Percentiles rank a stretch among this genome's conserved stretches.
These are phyloP conservation scores for Penicillium sp. DNA, from an alignment of 2,329 filamentous ascomycete species.

Conservation along the genomic window DNA sequence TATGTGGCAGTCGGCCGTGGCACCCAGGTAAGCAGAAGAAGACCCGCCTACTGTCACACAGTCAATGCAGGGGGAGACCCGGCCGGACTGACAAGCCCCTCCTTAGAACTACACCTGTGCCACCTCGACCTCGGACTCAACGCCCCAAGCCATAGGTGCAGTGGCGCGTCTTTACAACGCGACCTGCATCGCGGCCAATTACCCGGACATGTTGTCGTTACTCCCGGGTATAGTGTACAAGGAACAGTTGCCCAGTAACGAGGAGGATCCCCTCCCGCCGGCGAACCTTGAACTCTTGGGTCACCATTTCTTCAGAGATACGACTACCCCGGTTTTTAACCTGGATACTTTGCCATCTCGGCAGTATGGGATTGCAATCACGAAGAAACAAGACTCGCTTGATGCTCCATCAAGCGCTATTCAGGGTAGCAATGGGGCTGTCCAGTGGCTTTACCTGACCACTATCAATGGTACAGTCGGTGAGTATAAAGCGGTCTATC, in stretches of 20 bases:
- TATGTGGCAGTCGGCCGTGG: no score
- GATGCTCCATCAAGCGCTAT: slow-evolving; percentile 56
- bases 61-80: no score
- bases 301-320: slow-evolving; percentile 69
- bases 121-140: no score
- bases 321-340: slow-evolving; percentile 71
- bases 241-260: slow-evolving; percentile 47
- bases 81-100: no score
- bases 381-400: slow-evolving; percentile 53
- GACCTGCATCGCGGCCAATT: slow-evolving; percentile 64
- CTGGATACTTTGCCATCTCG: slow-evolving; percentile 50
- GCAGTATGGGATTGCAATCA: slow-evolving; percentile 49
- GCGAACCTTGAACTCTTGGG: slow-evolving; percentile 59
- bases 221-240: slow-evolving; percentile 61
- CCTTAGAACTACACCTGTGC: no score
- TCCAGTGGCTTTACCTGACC: slow-evolving; percentile 69
- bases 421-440: slow-evolving; percentile 58
- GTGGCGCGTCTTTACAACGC: slow-evolving; percentile 93
- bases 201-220: slow-evolving; percentile 56
- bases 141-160: no score
- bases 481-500: slow-evolving; percentile 65
- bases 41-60: no score
- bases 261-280: slow-evolving; percentile 37
- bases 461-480: slow-evolving; percentile 48
- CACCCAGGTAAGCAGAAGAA: no score